Evolutionary conservation across 2,329 filamentous ascomycete species (phyloP).

Genomic region (Neonectria ditissima): DNA sequence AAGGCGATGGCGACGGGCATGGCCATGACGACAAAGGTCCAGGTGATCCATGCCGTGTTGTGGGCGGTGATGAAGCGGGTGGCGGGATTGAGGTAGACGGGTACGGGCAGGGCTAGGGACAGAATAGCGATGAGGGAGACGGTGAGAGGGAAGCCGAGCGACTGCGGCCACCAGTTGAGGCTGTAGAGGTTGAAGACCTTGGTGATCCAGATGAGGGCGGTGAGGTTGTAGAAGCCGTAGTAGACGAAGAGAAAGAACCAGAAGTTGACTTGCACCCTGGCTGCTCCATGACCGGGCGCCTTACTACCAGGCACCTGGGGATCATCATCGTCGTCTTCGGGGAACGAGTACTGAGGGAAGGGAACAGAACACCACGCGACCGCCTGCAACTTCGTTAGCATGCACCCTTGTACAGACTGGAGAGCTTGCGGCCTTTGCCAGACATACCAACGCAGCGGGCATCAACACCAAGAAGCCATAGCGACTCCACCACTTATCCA

Average conservation of each 20-base stretch:
- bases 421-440: background rate
- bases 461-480: slow-evolving; percentile 71
- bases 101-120: slow-evolving; percentile 70
- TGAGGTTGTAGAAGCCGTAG: slow-evolving; percentile 76
- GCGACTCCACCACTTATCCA: slow-evolving; percentile 73
- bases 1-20: slow-evolving; percentile 76
- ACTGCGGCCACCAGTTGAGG: slow-evolving; percentile 77
- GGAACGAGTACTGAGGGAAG: slow-evolving; percentile 71
- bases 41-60: slow-evolving; percentile 76
- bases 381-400: slow-evolving; percentile 55
- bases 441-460: slow-evolving; percentile 69
- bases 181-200: slow-evolving; percentile 79
- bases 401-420: background rate
- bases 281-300: slow-evolving; percentile 71
- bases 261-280: slow-evolving; percentile 74
- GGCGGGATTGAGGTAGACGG: slow-evolving; percentile 67
- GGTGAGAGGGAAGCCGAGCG: slow-evolving; percentile 71
- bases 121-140: slow-evolving; percentile 70
- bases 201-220: slow-evolving; percentile 76
- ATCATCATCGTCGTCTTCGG: slow-evolving; percentile 54
- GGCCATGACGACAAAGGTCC: slow-evolving; percentile 78
- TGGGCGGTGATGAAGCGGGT: slow-evolving; percentile 67
- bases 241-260: slow-evolving; percentile 80
- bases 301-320: slow-evolving; percentile 50
- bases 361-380: slow-evolving; percentile 74